Evolutionary conservation across 257 asterid genomes (phyloP).

Genomic region (Solanum gandarillasii): DNA sequence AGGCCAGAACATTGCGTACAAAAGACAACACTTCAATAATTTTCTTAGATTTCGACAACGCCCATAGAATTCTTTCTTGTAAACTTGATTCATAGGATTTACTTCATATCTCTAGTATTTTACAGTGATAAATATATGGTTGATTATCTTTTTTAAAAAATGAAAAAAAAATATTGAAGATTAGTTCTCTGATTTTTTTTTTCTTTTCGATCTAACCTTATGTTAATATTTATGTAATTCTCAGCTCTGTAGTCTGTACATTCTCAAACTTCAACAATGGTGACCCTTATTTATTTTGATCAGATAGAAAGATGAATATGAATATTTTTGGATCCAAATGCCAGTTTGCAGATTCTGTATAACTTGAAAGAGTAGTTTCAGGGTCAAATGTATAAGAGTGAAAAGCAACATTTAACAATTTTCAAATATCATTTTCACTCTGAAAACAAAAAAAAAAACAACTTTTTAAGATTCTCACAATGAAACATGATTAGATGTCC

Average conservation of each 20-base stretch:
- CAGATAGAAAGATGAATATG: not conserved
- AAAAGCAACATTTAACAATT: not conserved
- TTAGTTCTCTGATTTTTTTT: not conserved
- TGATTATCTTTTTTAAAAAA: not conserved
- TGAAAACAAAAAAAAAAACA: not conserved
- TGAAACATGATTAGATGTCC: not conserved
- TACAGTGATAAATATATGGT: not conserved
- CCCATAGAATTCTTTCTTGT: conserved; percentile 28
- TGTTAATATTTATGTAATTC: not conserved
- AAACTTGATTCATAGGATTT: conserved; percentile 22
- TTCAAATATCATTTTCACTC: not conserved
- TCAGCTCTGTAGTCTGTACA: not conserved
- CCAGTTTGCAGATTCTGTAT: not conserved
- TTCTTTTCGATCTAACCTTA: not conserved
- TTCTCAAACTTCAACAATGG: not conserved
- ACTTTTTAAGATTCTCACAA: too few species aligned
- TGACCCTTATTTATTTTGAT: not conserved
- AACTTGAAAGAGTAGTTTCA: not conserved
- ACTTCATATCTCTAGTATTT: not conserved
- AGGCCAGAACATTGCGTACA: conserved; percentile 71
- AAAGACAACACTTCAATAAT: conserved; percentile 85
- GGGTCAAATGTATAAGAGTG: not conserved
- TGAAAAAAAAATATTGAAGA: not conserved
- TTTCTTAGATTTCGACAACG: conserved; percentile 54
- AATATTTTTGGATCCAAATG: not conserved